Base-by-base conservation (phyloP, 2,329 filamentous ascomycete species). In the Orbilia javanica region DNA sequence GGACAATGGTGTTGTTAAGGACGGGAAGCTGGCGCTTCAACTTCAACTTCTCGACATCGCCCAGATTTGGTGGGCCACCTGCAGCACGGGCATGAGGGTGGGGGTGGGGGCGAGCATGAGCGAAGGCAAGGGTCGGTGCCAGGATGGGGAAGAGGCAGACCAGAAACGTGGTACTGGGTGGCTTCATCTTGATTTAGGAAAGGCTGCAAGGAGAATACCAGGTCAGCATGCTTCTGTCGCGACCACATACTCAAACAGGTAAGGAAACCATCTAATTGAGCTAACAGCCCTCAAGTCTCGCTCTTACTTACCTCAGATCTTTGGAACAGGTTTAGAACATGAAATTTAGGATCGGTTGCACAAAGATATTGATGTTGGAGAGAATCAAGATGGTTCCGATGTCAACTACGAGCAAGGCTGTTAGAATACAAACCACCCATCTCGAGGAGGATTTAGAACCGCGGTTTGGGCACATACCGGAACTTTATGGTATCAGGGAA, bases 131-230 rank as follows among this genome's bases (percentile, higher is more conserved):
- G 5, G 72, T 70, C 20, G 72, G 72, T 15, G 72, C 72, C 22
- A 77, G 72, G 20, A 77, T 66, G 15, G 72, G 72, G 29, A 77
- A 77, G 25, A 77, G 72, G 44, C 57, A 77, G 66, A 77, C 48
- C 20, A 77, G 48, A 42, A 76, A 69, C 13, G 65, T 64, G 63
- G 72, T 66, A 62, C 46, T 70, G n/a, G 66, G 67, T 62, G 65
- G 63, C 72, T 77, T 77, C 72, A 77, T 77, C 20, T 57, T 77
- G 72, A 69, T 44, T 42, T 57, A 65, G 50, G 29, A 39, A 31
- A 60, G 36, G 27, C 65, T 74, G 52, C 27, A 60, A 29, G 25
- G 20, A 13, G 62, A 65, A 15, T n/a, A 29, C 4, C 34, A 5
- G n/a, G 42, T 77, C 57, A 76, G 65, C 42, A 68, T 29, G 44